Evolutionary conservation across 768 basidiomycete species (phyloP), one percentile per base, ranked within the genome.

Genomic region (Termitomyces sp.): DNA sequence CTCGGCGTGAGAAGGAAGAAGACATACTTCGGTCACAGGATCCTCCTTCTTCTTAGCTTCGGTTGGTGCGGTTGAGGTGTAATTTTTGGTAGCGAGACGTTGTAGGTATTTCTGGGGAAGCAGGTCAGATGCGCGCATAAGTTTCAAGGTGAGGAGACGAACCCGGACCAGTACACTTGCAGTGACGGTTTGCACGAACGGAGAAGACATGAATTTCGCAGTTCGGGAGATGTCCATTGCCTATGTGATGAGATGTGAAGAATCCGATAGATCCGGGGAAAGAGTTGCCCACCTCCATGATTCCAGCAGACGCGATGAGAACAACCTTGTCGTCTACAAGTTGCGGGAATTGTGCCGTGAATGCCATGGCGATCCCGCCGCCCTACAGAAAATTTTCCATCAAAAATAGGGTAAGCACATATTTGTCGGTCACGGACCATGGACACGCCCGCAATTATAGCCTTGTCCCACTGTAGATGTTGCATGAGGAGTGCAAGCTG

Each of bases 401-500:
- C 56, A 57, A 31, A 34, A 5, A 35, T 38, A 55, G 12, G 38
- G 31, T 45, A 23, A 41, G 34, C 47, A 34, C 14, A 32, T 23
- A 52, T 54, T 42, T 42, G 29, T 53, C 57, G 44, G n/a, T 34
- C 19, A 57, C 76, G 40, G 56, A 85, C 88, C 90, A 92, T 92
- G 21, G 89, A 91, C 16, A 90, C 73, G 17, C 89, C 90, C 0
- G 81, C 81, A 35, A 92, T 69, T 52, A 79, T 71, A 0, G 86
- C 83, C 59, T 82, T 79, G 10, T 81, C 76, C 90, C 90, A 93
- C 52, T 76, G 79, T 45, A 92, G 69, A 60, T 91, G 82, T 60
- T 92, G 90, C 79, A 93, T 81, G 48, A 93, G 80, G 6, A 92
- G 78, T 0, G 91, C 91, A n/a, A 93, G 85, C 63, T 92, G 90